Evolutionary conservation across 176 grass and related monocot genomes (phyloP).

Genomic region (Puya raimondii): DNA sequence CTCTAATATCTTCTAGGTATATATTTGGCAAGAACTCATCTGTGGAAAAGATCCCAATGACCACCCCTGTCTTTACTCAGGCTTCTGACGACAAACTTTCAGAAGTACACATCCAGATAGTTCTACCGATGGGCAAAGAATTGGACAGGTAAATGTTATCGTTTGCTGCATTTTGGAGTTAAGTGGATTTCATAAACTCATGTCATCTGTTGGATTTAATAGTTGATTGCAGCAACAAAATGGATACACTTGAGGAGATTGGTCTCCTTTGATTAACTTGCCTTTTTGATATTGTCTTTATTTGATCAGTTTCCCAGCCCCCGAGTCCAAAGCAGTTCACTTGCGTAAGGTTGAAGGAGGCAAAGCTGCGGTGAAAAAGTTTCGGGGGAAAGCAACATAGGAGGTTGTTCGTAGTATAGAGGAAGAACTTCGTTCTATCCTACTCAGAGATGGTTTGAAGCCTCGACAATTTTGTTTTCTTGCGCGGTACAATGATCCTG

Average conservation of each 20-base stretch:
- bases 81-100: slow-evolving; percentile 59
- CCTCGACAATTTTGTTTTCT: slow-evolving; percentile 69
- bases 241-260: not conserved
- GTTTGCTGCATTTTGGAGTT: too few species aligned
- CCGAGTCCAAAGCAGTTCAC: slow-evolving; percentile 44
- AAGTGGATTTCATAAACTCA: too few species aligned
- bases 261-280: not conserved
- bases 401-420: slow-evolving; percentile 52
- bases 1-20: slow-evolving; percentile 42
- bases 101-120: slow-evolving; percentile 81
- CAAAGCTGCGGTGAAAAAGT: slow-evolving; percentile 65
- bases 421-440: slow-evolving; percentile 35
- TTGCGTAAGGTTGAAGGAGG: slow-evolving; percentile 45
- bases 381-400: slow-evolving; percentile 62
- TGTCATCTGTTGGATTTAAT: not conserved
- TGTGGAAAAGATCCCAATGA: slow-evolving; percentile 88
- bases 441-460: slow-evolving; percentile 64
- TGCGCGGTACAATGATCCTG: slow-evolving; percentile 88
- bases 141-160: slow-evolving; percentile 35
- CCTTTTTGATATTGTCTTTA: not conserved
- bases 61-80: slow-evolving; percentile 90
- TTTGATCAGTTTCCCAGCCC: slow-evolving; percentile 60
- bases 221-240: not conserved
- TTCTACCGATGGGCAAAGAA: slow-evolving; percentile 67
- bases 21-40: slow-evolving; percentile 91